Evolutionary conservation across 768 basidiomycete species (phyloP), one percentile per base, ranked within the genome.

Genomic region (Austroboletus eburneus): DNA sequence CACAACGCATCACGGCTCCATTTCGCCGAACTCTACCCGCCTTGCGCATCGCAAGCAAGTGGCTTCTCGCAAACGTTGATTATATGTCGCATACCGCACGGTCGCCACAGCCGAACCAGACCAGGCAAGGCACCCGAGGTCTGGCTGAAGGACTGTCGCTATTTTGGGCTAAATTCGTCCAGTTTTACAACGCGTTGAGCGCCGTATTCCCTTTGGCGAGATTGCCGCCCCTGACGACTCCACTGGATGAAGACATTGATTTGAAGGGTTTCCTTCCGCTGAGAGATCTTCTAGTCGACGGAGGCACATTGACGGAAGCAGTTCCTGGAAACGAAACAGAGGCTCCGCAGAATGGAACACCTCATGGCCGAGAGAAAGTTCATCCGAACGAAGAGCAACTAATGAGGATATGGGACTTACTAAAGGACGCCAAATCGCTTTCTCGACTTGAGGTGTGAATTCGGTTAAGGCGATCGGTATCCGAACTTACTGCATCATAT

Each of bases 341-440:
- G 34, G 56, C 53, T 22, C 57, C 50, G 22, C 58, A 23, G 55
- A 69, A 48, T 57, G 62, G 37, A 43, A 55, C 25, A 16, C 33
- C 35, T 53, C 48, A 71, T 65, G 55, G 69, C 45, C 51, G 56
- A 42, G 66, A 76, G 51, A 75, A 73, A 29, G 78, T 79, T 1
- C 85, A 98, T 69, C 96, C 96, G 8, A 98, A 99, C 56, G 93
- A 89, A 48, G 92, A 95, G 71, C 89, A 94, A 56, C 69, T 99
- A 35, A 94, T 97, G 91, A 76, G 96, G 54, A 87, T 99, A 48
- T 75, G 80, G 38, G 95, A 96, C 67, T 69, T 96, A 34, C 71
- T 93, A 39, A 68, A 75, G 13, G 91, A 96, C 58, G 86, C 85
- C 1, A 74, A 69, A 51, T 64, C 70, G 5, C 62, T 95, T 20